Evolutionary conservation across 192 early-diverging fungal species (phyloP).

Genomic region (Entomortierella chlamydospora): DNA sequence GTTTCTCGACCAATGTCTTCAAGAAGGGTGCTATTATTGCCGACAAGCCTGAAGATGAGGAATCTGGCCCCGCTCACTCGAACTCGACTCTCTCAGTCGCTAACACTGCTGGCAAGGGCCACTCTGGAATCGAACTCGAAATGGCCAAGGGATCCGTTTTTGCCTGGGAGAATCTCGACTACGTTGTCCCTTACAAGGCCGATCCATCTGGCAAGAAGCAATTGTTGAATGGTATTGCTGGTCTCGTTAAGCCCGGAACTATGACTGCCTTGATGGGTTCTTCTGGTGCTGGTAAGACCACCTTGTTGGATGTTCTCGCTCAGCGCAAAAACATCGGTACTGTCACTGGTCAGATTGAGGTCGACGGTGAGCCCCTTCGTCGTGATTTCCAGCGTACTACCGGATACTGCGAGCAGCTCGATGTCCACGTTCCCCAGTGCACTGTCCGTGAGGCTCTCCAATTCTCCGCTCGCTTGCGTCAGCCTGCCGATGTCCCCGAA

Average conservation of each 20-base stretch:
- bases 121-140: conserved; percentile 53
- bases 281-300: conserved; percentile 82
- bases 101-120: conserved; percentile 14
- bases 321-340: conserved; percentile 81
- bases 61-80: conserved; percentile 52
- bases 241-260: conserved; percentile 80
- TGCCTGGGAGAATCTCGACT: conserved; percentile 77
- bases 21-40: conserved; percentile 51
- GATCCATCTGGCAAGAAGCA: conserved; percentile 66
- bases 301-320: conserved; percentile 79
- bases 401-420: conserved; percentile 89
- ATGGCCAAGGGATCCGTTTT: conserved; percentile 62
- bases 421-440: conserved; percentile 77
- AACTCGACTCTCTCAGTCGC: conserved; percentile 48
- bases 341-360: conserved; percentile 77
- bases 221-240: conserved; percentile 70
- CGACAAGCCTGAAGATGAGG: conserved; percentile 43
- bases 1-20: conserved; percentile 64
- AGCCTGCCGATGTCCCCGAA: conserved; percentile 74
- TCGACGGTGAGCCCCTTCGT: conserved; percentile 70
- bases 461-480: conserved; percentile 82
- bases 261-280: conserved; percentile 89
- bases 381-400: conserved; percentile 76
- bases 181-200: conserved; percentile 75
- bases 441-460: conserved; percentile 85